These are phyloP conservation scores for Stenocarpella maydis DNA, from an alignment of 2,329 filamentous ascomycete genomes.

Conservation along the genomic window DNA sequence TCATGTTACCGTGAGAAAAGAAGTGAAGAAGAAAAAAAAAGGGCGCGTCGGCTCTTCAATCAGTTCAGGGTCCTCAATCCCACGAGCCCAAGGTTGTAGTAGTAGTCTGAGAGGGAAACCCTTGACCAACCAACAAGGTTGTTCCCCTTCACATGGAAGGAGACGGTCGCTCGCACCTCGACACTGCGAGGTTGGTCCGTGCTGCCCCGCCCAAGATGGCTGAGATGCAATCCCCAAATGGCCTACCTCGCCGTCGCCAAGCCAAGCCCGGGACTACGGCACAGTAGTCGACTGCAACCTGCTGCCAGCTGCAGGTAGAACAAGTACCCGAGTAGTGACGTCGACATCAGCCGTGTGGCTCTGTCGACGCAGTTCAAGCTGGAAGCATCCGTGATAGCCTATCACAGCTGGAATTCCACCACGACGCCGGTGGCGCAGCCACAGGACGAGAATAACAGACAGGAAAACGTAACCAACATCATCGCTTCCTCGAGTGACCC, in stretches of 20 bases:
- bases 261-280: slow-evolving; percentile 16
- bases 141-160: slow-evolving; percentile 16
- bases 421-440: slow-evolving; percentile 22
- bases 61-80: slow-evolving; percentile 8
- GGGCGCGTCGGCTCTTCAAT: neutral
- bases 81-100: neutral
- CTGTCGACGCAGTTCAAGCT: slow-evolving; percentile 14
- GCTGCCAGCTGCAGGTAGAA: slow-evolving; percentile 1
- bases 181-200: neutral
- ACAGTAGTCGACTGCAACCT: slow-evolving; percentile 8
- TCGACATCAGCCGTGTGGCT: slow-evolving; percentile 16
- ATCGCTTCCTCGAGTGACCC: neutral
- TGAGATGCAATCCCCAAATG: neutral
- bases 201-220: neutral
- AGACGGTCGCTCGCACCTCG: neutral
- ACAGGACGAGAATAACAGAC: neutral
- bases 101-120: slow-evolving; percentile 11
- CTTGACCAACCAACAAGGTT: neutral
- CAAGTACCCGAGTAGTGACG: neutral
- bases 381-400: neutral
- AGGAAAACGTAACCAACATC: neutral
- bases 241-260: slow-evolving; percentile 9
- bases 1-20: neutral
- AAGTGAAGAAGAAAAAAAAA: neutral
- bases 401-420: slow-evolving; percentile 16